These are phyloP conservation scores for Martiniozyma abietophila DNA, from an alignment of 805 yeast species.

Conservation along the genomic window DNA sequence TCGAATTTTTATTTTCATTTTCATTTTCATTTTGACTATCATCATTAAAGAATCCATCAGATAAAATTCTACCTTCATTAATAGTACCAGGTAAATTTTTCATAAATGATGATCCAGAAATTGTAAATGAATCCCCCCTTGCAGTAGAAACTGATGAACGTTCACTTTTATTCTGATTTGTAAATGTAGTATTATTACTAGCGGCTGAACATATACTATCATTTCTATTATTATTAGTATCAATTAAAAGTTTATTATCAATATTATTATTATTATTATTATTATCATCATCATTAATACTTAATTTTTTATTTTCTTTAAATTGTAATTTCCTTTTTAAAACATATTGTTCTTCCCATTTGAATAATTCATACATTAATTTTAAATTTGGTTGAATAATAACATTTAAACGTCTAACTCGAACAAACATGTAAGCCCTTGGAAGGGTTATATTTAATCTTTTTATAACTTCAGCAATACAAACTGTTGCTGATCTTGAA, in stretches of 20 bases:
- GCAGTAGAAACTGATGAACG: too few relatives aligned
- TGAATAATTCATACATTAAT: conserved; percentile 82
- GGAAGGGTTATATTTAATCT: conserved; percentile 58
- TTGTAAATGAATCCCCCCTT: too few relatives aligned
- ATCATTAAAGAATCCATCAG: too few relatives aligned
- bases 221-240: not conserved
- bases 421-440: conserved; percentile 76
- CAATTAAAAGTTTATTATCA: not conserved
- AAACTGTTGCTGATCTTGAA: conserved; percentile 88
- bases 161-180: too few relatives aligned
- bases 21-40: not conserved
- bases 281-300: not conserved
- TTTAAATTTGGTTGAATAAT: conserved; percentile 90
- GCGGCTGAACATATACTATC: not conserved
- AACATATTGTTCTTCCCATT: conserved; percentile 43
- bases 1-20: not conserved
- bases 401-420: conserved; percentile 82
- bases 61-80: too few relatives aligned
- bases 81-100: too few relatives aligned
- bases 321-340: conserved; percentile 9
- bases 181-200: too few relatives aligned
- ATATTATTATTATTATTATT: not conserved
- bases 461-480: conserved; percentile 91
- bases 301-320: not conserved
- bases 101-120: too few relatives aligned